Conservation (phyloP, 2,329 filamentous ascomycete species). For the Bipolaris cookei region DNA sequence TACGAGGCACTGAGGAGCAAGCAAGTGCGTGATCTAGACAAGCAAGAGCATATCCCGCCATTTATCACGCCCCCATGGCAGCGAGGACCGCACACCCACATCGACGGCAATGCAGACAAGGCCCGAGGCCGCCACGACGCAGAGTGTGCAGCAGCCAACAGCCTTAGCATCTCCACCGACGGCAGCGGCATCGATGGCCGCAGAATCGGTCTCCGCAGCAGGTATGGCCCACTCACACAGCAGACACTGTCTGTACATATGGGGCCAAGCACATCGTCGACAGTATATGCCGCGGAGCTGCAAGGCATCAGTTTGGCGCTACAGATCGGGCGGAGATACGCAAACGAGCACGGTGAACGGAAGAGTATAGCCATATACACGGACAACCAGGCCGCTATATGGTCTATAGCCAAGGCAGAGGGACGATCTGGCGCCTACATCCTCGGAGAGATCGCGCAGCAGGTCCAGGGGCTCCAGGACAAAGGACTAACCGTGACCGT, state of each 20-base stretch:
- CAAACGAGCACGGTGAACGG: conserved; percentile 11
- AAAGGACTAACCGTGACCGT: too few species aligned
- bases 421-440: too few species aligned
- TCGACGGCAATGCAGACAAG: conserved; percentile 18
- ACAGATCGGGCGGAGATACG: conserved; percentile 23
- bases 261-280: conserved; percentile 14
- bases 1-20: conserved; percentile 18
- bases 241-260: conserved; percentile 20
- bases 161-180: conserved; percentile 32
- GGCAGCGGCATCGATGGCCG: conserved; percentile 27
- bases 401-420: conserved; percentile 21
- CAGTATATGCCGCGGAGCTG: conserved; percentile 24
- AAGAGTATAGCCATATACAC: conserved; percentile 22
- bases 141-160: conserved; percentile 11
- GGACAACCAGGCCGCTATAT: conserved; percentile 28
- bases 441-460: too few species aligned
- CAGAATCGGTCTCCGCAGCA: conserved; percentile 21
- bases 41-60: conserved; percentile 22
- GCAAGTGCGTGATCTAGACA: conserved; percentile 6
- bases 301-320: conserved; percentile 27
- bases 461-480: too few species aligned
- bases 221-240: conserved; percentile 22
- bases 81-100: conserved; percentile 20
- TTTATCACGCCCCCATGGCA: conserved; percentile 22
- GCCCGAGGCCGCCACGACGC: conserved; percentile 20